A percentile compares a stretch with the other conserved stretches of the same genome.
phyloP scores from a whole-genome alignment of 2,329 filamentous ascomycete species.

The Fusarium dimerum region DNA sequence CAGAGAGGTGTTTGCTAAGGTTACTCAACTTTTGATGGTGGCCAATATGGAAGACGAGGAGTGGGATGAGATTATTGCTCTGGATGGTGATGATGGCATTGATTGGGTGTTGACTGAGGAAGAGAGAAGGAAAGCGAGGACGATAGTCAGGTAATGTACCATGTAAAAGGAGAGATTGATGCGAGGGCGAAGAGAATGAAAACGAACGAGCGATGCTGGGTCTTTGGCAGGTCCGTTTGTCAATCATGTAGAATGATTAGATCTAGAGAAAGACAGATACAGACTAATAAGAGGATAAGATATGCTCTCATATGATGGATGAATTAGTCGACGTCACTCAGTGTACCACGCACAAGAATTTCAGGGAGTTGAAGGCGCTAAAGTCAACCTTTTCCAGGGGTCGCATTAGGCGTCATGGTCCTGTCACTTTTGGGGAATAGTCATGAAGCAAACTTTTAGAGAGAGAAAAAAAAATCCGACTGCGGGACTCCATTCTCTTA shows the following conservation, averaged over 20 bases:
- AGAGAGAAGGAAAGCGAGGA: conserved; percentile 72
- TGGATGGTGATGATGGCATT: conserved; percentile 60
- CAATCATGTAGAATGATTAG: too few species aligned
- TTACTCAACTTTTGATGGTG: conserved; percentile 79
- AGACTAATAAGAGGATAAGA: too few species aligned
- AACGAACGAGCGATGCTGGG: neutral
- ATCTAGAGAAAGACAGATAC: too few species aligned
- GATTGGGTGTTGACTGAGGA: conserved; percentile 72
- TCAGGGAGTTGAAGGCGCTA: too few species aligned
- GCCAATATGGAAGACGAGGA: conserved; percentile 96
- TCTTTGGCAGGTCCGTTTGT: neutral
- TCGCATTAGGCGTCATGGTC: neutral
- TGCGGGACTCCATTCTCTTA: conserved; percentile 23
- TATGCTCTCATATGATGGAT: too few species aligned
- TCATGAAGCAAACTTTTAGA: conserved; percentile 3
- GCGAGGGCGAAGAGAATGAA: conserved; percentile 12
- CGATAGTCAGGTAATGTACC: conserved; percentile 52
- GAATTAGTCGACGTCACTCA: too few species aligned
- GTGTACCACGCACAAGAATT: too few species aligned
- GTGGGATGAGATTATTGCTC: conserved; percentile 72
- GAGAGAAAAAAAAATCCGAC: conserved; percentile 17
- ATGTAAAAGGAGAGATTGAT: conserved; percentile 9
- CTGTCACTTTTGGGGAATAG: neutral
- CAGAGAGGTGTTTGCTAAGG: conserved; percentile 74
- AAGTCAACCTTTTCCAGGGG: too few species aligned